Evolutionary conservation across 2,329 filamentous ascomycete species (phyloP), one percentile per base, ranked within the genome.

Genomic region (Colletotrichum sp.): DNA sequence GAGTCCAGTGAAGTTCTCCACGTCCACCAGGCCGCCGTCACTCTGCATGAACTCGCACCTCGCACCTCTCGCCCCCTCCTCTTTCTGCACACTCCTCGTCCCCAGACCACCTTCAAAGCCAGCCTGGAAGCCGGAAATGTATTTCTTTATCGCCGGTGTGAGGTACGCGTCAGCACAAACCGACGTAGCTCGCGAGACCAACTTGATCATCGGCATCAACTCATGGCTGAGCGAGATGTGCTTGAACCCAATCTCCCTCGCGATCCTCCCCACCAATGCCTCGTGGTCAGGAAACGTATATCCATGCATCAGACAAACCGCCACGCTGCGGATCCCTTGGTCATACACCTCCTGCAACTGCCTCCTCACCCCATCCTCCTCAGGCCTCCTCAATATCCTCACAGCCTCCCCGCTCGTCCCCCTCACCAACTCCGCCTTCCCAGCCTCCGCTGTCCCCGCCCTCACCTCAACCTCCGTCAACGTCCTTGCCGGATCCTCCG

Each of bases 1-100:
- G 6, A 98, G 86, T 0, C 96, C 96, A 0, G 94, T 96, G 81
- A 98, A 98, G 78, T 91, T 93, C 71, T 94, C 92, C 0, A 96
- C 94, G 77, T 96, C 94, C 0, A 93, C 91, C 3, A 93, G 83
- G 0, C 92, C 92, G 27, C 95, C 95, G 78, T 97, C 95, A 12
- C 94, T 96, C 83, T 98, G 95, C 96, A 98, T 98, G 79, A 98
- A 98, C 83, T 98, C 96, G 85, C 96, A 98, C 77, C 96, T 89
- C 5, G 95, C 94, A 6, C 94, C 94, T 79, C 90, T 94, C 7
- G 87, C 84, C 0, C 93, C 94, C 32, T 87, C 84, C 76, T 93
- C 90, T 18, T 91, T 87, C 83, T 93, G 92, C 6, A 97, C 93
- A 76, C 93, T 95, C 79, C 93, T 91, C 0, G 92, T 93, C 4